phyloP scores from a whole-genome alignment of 805 yeast genomes.

The Candida silvicultrix region DNA sequence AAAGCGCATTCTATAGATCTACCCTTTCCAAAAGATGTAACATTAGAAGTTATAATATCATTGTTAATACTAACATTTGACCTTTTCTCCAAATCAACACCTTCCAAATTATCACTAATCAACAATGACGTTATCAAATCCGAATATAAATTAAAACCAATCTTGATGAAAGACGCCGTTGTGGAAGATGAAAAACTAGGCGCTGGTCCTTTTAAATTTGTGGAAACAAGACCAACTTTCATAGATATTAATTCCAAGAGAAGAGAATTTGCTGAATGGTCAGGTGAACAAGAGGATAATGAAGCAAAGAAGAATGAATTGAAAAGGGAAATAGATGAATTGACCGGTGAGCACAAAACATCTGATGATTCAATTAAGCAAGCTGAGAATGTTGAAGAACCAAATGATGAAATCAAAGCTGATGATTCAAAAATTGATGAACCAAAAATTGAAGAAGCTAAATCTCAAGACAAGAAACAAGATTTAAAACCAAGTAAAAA shows the following conservation, averaged over 20 bases:
- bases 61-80: conserved; percentile 36
- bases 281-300: conserved; percentile 12
- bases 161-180: conserved; percentile 43
- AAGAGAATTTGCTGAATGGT: conserved; percentile 28
- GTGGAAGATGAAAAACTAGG: conserved; percentile 42
- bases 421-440: not conserved
- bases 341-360: not conserved
- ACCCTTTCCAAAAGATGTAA: conserved; percentile 39
- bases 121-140: conserved; percentile 26
- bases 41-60: conserved; percentile 44
- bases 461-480: not conserved
- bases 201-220: conserved; percentile 35
- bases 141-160: conserved; percentile 35
- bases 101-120: conserved; percentile 17
- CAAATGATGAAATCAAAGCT: not conserved
- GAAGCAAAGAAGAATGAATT: conserved; percentile 6
- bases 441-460: not conserved
- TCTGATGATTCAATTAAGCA: not conserved
- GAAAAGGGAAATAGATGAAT: not conserved
- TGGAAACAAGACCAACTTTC: conserved; percentile 46
- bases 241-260: conserved; percentile 43
- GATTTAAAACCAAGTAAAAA: not conserved
- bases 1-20: conserved; percentile 13
- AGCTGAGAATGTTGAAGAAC: not conserved
- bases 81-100: conserved; percentile 28